Evolutionary conservation across 2,329 filamentous ascomycete genomes (phyloP).

Genomic region (Fusarium napiforme): DNA sequence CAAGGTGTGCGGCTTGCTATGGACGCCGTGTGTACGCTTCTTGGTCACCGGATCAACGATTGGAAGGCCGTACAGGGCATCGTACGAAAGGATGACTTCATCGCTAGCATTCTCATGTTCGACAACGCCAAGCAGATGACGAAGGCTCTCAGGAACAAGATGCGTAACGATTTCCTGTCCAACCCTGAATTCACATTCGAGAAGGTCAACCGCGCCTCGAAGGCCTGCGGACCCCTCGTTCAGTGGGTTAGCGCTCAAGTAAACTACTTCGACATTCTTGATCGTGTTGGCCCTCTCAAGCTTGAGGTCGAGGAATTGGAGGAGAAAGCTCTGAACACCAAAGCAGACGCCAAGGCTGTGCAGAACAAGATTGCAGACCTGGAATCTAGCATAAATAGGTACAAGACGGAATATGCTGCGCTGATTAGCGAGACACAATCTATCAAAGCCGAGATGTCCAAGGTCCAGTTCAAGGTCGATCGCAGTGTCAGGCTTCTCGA

Average conservation of each 20-base stretch:
- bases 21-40: constrained; percentile 94
- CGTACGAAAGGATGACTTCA: constrained; percentile 93
- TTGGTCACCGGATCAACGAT: constrained; percentile 88
- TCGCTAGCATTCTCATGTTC: constrained; percentile 96
- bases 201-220: constrained; percentile 94
- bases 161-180: constrained; percentile 91
- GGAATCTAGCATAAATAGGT: constrained; percentile 90
- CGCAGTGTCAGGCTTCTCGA: constrained; percentile 93
- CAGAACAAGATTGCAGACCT: constrained; percentile 86
- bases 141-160: constrained; percentile 79
- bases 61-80: constrained; percentile 94
- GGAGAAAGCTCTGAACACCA: constrained; percentile 88
- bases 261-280: constrained; percentile 96
- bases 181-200: constrained; percentile 97
- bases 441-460: constrained; percentile 96
- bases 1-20: constrained; percentile 90
- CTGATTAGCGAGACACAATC: constrained; percentile 97
- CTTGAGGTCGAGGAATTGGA: constrained; percentile 90
- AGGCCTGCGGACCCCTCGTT: constrained; percentile 94
- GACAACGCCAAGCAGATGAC: constrained; percentile 98
- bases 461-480: constrained; percentile 97
- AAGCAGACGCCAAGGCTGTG: constrained; percentile 91
- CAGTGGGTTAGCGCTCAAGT: constrained; percentile 98
- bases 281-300: constrained; percentile 90
- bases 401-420: constrained; percentile 95